These are phyloP conservation scores for Ordospora pajunii DNA, from an alignment of 371 early-diverging fungal species.

Conservation along the genomic window DNA sequence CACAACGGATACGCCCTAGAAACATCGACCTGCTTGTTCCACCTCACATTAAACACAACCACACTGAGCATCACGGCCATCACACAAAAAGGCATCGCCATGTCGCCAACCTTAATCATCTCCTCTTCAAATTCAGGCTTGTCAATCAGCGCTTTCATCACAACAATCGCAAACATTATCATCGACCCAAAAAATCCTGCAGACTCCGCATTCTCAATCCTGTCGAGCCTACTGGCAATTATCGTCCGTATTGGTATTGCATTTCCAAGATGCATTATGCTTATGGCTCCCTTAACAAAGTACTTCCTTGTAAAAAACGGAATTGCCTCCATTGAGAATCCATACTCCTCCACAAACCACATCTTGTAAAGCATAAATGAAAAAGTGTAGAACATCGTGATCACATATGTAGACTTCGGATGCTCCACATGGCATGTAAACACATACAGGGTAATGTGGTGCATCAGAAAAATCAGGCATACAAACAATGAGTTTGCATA, in stretches of 20 bases:
- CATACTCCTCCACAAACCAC: conserved; percentile 9
- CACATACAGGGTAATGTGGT: not conserved
- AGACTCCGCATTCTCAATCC: not conserved
- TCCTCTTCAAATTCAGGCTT: not conserved
- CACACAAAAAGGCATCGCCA: not conserved
- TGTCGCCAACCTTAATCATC: not conserved
- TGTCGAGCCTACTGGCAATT: not conserved
- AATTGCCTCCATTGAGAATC: not conserved
- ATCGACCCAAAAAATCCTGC: not conserved
- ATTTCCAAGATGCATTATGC: not conserved
- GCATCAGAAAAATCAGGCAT: not conserved
- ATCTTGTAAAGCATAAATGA: not conserved
- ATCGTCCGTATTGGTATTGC: not conserved
- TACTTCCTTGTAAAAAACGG: not conserved
- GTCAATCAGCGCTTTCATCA: not conserved
- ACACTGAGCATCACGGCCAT: not conserved
- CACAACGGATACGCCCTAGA: not conserved
- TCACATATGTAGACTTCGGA: not conserved
- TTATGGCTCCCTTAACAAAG: not conserved
- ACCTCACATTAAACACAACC: not conserved
- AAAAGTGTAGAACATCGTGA: not conserved
- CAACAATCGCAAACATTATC: not conserved
- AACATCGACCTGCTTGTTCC: not conserved
- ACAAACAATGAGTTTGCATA: not conserved
- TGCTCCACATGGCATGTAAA: not conserved